phyloP scores from a whole-genome alignment of 495 filamentous ascomycete species.

The Parathielavia hyrcaniae region DNA sequence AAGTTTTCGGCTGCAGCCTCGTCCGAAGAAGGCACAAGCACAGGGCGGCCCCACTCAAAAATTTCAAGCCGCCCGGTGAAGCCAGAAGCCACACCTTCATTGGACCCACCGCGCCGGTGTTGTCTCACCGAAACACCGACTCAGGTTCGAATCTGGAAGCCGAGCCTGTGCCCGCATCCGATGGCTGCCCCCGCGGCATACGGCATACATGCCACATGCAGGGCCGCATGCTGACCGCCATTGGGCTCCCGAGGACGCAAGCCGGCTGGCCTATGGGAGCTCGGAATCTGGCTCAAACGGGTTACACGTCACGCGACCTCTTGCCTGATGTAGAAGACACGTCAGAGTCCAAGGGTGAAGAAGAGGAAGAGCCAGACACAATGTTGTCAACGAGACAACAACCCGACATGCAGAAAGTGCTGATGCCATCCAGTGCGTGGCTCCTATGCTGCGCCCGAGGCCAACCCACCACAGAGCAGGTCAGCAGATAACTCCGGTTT shows the following conservation, averaged over 20 bases:
- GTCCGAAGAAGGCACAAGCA: neutral
- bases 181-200: neutral
- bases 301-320: slow-evolving; percentile 20
- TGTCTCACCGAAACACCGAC: slow-evolving; percentile 1
- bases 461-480: neutral
- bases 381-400: neutral
- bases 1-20: slow-evolving; percentile 26
- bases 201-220: slow-evolving; percentile 1
- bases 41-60: slow-evolving; percentile 3
- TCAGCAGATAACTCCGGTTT: no score
- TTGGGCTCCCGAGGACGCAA: neutral
- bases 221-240: slow-evolving; percentile 13
- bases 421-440: no score
- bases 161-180: slow-evolving; percentile 3
- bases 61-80: neutral
- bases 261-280: slow-evolving; percentile 9
- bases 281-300: neutral
- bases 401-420: neutral
- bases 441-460: no score
- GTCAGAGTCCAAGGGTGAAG: no score
- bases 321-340: slow-evolving; percentile 8
- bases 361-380: no score
- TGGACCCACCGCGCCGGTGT: slow-evolving; percentile 11
- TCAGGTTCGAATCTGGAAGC: no score
- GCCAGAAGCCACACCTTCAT: slow-evolving; percentile 7